Conservation (phyloP, 306 rosid species). For the Quercus gilva region DNA sequence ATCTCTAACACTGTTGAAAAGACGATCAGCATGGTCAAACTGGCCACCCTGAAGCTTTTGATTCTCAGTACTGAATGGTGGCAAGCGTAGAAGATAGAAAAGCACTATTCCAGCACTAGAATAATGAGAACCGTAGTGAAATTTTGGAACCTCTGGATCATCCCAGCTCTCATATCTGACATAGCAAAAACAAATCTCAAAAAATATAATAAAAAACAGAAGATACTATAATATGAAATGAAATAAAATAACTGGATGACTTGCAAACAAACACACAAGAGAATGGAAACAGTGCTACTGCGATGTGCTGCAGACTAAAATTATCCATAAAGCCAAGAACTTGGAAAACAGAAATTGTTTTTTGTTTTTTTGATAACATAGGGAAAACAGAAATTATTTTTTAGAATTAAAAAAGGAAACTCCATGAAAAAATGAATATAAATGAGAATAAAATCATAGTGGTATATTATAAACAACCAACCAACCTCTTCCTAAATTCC, state of each 20-base stretch:
- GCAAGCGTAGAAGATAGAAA: conserved; percentile 92
- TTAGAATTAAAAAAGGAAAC: neutral
- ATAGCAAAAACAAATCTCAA: neutral
- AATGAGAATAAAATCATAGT: conserved; percentile 6
- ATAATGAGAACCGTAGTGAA: conserved; percentile 98
- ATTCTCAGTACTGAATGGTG: conserved; percentile 94
- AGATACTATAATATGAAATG: neutral
- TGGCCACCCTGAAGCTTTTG: conserved; percentile 99
- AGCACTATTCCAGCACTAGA: conserved; percentile 99
- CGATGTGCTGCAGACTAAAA: neutral
- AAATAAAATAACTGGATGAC: neutral
- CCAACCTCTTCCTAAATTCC: conserved; percentile 87
- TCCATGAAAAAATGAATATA: neutral
- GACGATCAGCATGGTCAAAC: conserved; percentile 99
- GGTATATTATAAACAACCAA: conserved; percentile 13
- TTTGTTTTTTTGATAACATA: too few relatives aligned
- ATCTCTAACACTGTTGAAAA: conserved; percentile 90
- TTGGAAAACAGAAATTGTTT: neutral
- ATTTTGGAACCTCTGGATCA: conserved; percentile 98
- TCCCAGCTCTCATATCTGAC: conserved; percentile 97
- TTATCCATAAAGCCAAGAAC: neutral
- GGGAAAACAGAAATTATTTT: neutral
- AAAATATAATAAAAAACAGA: neutral
- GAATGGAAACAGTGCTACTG: neutral
- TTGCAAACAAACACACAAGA: neutral